Evolutionary conservation across 2,329 filamentous ascomycete genomes (phyloP).

Genomic region (Periconia sp.): DNA sequence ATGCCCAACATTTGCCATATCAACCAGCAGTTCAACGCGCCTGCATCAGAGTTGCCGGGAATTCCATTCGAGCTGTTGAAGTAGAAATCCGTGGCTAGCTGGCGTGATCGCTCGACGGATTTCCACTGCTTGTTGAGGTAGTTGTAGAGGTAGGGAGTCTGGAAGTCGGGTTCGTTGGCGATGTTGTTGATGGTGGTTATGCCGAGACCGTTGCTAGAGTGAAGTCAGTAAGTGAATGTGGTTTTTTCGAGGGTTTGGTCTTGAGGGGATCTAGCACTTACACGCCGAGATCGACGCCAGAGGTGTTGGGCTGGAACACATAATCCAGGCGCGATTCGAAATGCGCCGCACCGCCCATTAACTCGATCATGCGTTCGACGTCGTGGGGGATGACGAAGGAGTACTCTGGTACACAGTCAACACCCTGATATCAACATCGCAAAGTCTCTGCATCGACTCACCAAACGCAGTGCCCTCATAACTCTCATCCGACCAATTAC

Average conservation of each 20-base stretch:
- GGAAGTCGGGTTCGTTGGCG: slow-evolving; percentile 45
- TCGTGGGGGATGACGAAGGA: slow-evolving; percentile 49
- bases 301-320: slow-evolving; percentile 43
- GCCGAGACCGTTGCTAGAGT: slow-evolving; percentile 29
- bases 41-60: slow-evolving; percentile 51
- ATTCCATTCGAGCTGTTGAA: slow-evolving; percentile 44
- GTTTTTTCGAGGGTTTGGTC: neutral
- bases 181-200: slow-evolving; percentile 42
- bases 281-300: slow-evolving; percentile 37
- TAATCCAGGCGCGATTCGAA: slow-evolving; percentile 48
- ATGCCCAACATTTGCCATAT: slow-evolving; percentile 54
- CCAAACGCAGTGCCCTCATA: slow-evolving; percentile 48
- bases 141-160: slow-evolving; percentile 46
- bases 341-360: slow-evolving; percentile 44
- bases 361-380: slow-evolving; percentile 44
- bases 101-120: slow-evolving; percentile 32
- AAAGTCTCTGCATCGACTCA: slow-evolving; percentile 6
- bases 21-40: slow-evolving; percentile 54
- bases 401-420: slow-evolving; percentile 35
- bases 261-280: neutral
- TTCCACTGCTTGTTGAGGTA: slow-evolving; percentile 46
- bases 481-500: slow-evolving; percentile 45
- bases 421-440: neutral
- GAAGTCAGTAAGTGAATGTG: neutral
- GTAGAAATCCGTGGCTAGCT: slow-evolving; percentile 46